Evolutionary conservation across 345 rosid species (phyloP).

Genomic region (Brassica juncea): DNA sequence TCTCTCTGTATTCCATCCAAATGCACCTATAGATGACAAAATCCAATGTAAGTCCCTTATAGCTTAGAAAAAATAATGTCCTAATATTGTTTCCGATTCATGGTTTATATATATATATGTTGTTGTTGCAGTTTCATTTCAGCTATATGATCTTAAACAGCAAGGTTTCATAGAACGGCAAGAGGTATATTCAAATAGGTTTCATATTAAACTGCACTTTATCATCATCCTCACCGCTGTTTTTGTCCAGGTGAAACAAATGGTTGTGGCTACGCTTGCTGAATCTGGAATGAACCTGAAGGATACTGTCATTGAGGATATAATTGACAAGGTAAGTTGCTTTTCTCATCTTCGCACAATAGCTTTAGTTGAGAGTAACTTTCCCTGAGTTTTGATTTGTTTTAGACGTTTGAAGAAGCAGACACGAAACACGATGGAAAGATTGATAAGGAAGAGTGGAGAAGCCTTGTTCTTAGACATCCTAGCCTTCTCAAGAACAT

Average conservation of each 20-base stretch:
- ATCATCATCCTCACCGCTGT: background rate
- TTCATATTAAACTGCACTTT: background rate
- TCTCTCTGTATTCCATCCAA: conserved; percentile 96
- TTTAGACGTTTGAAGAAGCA: conserved; percentile 97
- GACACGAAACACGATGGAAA: conserved; percentile 96
- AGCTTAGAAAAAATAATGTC: background rate
- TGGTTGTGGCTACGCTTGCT: conserved; percentile 99
- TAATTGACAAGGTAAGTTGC: conserved; percentile 78
- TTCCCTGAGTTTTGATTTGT: background rate
- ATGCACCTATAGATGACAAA: conserved; percentile 91
- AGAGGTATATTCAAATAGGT: conserved; percentile 53
- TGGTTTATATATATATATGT: background rate
- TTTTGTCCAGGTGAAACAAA: conserved; percentile 80
- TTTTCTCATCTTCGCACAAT: background rate
- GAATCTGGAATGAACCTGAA: conserved; percentile 98
- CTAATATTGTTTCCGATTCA: background rate
- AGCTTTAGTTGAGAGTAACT: background rate
- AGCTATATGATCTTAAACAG: conserved; percentile 96
- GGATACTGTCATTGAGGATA: conserved; percentile 88
- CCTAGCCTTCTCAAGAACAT: conserved; percentile 92
- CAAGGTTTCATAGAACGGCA: conserved; percentile 99
- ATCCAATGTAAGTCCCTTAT: conserved; percentile 63
- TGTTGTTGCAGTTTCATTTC: conserved; percentile 79
- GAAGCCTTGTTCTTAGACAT: conserved; percentile 87
- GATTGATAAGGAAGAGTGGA: conserved; percentile 97